Conservation (phyloP, 108 stramenopile species). For the Pseudonitzschia delicatissima region DNA sequence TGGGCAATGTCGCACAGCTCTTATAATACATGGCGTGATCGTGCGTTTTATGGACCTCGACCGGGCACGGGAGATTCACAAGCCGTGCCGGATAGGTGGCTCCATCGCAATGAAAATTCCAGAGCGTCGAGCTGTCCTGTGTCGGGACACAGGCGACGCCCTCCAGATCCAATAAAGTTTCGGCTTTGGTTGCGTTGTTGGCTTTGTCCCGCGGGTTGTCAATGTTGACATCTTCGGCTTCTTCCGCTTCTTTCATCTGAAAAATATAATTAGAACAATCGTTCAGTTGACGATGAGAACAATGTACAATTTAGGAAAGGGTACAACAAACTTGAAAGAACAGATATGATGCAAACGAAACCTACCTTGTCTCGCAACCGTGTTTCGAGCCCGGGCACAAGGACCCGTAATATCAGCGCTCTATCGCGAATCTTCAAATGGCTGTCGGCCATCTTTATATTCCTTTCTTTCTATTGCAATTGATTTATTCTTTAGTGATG, state of each 20-base stretch:
- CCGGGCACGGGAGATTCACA: constrained; percentile 90
- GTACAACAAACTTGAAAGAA: background rate
- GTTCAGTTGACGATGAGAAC: background rate
- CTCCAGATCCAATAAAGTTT: constrained; percentile 66
- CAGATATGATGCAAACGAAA: background rate
- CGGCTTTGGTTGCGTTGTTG: background rate
- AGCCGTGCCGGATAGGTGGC: constrained; percentile 88
- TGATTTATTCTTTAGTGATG: background rate
- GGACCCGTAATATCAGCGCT: constrained; percentile 68
- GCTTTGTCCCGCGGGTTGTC: background rate
- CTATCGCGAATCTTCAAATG: constrained; percentile 44
- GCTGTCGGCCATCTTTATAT: constrained; percentile 33
- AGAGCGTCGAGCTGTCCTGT: constrained; percentile 60
- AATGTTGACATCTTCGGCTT: constrained; percentile 16
- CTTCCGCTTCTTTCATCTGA: constrained; percentile 55
- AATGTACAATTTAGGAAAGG: background rate
- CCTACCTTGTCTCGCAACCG: constrained; percentile 66
- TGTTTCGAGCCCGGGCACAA: constrained; percentile 69
- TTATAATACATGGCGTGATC: constrained; percentile 92
- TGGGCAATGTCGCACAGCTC: constrained; percentile 86
- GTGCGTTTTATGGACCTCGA: constrained; percentile 91
- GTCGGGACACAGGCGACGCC: constrained; percentile 75
- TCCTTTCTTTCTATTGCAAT: background rate
- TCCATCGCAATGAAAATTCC: constrained; percentile 85
- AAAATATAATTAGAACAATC: background rate